Percentiles rank a stretch among this genome's conserved stretches.
Conservation (phyloP, 2,329 filamentous ascomycete genomes). For the Alternaria sp. region DNA sequence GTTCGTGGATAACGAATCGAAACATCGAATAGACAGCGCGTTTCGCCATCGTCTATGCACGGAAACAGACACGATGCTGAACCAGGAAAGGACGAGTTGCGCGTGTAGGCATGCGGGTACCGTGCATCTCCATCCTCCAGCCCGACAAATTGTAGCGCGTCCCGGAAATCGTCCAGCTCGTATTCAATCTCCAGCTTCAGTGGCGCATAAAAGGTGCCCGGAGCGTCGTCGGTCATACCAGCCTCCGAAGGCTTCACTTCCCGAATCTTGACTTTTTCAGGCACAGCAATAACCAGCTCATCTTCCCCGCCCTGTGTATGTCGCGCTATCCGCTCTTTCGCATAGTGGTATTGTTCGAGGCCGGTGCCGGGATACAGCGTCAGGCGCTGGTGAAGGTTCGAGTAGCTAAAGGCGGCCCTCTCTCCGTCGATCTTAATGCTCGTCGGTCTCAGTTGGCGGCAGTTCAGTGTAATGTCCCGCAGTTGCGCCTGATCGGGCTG, state of each 20-base stretch:
- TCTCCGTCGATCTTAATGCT: constrained; percentile 58
- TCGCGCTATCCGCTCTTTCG: constrained; percentile 73
- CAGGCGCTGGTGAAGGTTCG: constrained; percentile 73
- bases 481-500: constrained; percentile 68
- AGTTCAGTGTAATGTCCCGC: constrained; percentile 65
- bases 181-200: constrained; percentile 78
- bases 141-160: constrained; percentile 92
- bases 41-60: constrained; percentile 85
- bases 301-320: constrained; percentile 63
- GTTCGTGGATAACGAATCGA: constrained; percentile 87
- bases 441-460: constrained; percentile 67
- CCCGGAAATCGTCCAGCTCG: constrained; percentile 74
- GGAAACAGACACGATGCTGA: constrained; percentile 88
- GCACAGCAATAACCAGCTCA: constrained; percentile 67
- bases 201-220: constrained; percentile 60
- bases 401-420: constrained; percentile 52
- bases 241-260: constrained; percentile 65
- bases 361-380: constrained; percentile 67
- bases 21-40: constrained; percentile 86
- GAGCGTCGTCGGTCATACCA: constrained; percentile 33
- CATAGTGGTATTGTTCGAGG: constrained; percentile 78
- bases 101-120: constrained; percentile 92
- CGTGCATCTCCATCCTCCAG: constrained; percentile 79
- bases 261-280: constrained; percentile 68
- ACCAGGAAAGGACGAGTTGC: constrained; percentile 79